Evolutionary conservation across 2,329 filamentous ascomycete species (phyloP), one percentile per base, ranked within the genome.

Genomic region (Aspergillus spinulosporus): DNA sequence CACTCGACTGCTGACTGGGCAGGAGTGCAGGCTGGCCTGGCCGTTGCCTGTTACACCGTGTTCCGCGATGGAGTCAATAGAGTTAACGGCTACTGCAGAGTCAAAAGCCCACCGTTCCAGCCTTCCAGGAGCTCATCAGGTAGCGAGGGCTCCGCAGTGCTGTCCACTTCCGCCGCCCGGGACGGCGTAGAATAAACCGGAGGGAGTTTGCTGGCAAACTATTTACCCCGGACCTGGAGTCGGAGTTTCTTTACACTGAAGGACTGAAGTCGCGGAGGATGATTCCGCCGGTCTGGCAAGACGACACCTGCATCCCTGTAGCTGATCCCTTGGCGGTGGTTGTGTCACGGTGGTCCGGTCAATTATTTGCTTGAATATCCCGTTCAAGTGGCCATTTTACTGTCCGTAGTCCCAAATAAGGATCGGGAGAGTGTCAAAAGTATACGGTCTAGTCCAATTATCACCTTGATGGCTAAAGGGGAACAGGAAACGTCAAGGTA

Each of bases 291-390:
- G 37, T n/a, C 3, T 14, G 9, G 12, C 37, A 40, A 21, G 5
- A 21, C 21, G 21, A 21, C 21, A 40, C 9, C 12, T 8, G n/a
- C 34, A 63, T 59, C 61, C 60, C 60, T 60, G 61, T 31, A 51
- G 61, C 14, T 56, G 58, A 63, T 62, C 61, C 57, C 61, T 62
- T 63, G 59, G 61, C 61, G 54, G 34, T 32, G 32, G 11, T 34
- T 46, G 32, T 32, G 49, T 52, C 12, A 42, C 37, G 32, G 28
- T 31, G 6, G 14, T 44, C 26, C 8, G n/a, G 42, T 44, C 5
- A 26, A 21, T 21, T 21, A 29, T 40, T 40, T 40, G 42, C 42
- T 21, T 44, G 42, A 12, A 26, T 44, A 26, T 44, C 4, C 8
- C 21, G 5, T 21, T 21, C 21, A 21, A 21, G 21, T 21, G 21